phyloP scores from a whole-genome alignment of 495 filamentous ascomycete species.

The Penicillium angulare region DNA sequence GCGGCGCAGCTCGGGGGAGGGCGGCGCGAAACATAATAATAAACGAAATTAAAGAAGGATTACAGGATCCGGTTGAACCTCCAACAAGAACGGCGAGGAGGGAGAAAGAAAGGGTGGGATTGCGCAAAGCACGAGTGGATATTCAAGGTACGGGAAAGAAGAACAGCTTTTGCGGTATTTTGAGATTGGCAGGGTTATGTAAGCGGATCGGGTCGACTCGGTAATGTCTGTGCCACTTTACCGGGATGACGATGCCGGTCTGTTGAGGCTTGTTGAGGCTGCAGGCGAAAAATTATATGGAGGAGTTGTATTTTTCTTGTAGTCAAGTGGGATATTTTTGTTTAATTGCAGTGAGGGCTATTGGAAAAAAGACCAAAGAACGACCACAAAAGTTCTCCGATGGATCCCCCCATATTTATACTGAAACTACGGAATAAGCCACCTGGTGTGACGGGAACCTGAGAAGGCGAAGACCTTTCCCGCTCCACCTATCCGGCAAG shows the following conservation, averaged over 20 bases:
- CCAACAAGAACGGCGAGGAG: conserved; percentile 26
- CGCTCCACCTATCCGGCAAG: too few relatives aligned
- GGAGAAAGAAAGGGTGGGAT: conserved; percentile 24
- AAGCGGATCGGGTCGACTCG: conserved; percentile 27
- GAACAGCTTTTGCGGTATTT: conserved; percentile 32
- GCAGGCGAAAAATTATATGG: not conserved
- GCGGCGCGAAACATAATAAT: conserved; percentile 70
- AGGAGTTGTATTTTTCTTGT: too few relatives aligned
- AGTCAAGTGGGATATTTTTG: too few relatives aligned
- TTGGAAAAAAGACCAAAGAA: too few relatives aligned
- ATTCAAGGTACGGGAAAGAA: conserved; percentile 29
- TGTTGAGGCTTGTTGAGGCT: too few relatives aligned
- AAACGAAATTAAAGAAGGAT: conserved; percentile 26
- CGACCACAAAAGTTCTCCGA: not conserved
- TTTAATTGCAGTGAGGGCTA: too few relatives aligned
- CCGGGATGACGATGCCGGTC: conserved; percentile 16
- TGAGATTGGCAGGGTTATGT: conserved; percentile 25
- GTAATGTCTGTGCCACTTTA: conserved; percentile 10
- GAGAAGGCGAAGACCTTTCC: too few relatives aligned
- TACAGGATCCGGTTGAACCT: conserved; percentile 26
- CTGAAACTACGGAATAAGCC: not conserved
- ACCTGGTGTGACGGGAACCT: conserved; percentile 8
- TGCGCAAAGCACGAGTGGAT: conserved; percentile 17
- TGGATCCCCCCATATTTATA: not conserved
- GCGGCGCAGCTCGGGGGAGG: conserved; percentile 63